Conservation (phyloP, 2,329 filamentous ascomycete genomes). For the Fusarium compactum region DNA sequence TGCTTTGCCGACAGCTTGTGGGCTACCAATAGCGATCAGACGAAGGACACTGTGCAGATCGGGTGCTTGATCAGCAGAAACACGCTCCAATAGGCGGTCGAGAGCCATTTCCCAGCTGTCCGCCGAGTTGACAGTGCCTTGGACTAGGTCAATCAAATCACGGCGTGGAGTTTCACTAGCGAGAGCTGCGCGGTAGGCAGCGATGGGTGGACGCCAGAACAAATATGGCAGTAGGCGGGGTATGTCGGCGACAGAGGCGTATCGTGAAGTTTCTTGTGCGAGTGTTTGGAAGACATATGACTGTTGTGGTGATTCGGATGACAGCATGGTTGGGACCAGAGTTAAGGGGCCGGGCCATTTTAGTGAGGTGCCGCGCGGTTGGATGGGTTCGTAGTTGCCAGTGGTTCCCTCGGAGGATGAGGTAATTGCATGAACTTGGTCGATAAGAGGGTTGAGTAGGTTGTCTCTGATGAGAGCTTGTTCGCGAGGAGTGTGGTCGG, state of each 20-base stretch:
- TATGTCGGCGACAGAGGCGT: slow-evolving; percentile 41
- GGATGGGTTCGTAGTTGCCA: slow-evolving; percentile 22
- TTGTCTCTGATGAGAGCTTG: slow-evolving; percentile 32
- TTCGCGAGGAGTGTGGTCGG: slow-evolving; percentile 41
- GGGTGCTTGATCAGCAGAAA: slow-evolving; percentile 31
- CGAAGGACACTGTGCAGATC: slow-evolving; percentile 49
- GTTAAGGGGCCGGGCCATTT: slow-evolving; percentile 44
- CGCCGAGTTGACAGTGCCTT: slow-evolving; percentile 36
- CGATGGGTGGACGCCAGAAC: slow-evolving; percentile 54
- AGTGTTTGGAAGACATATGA: slow-evolving; percentile 43
- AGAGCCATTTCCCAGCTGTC: slow-evolving; percentile 26
- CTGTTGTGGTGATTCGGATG: slow-evolving; percentile 19
- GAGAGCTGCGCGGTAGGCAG: slow-evolving; percentile 47
- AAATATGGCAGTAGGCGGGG: slow-evolving; percentile 53
- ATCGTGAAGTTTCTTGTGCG: slow-evolving; percentile 40
- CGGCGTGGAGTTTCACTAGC: slow-evolving; percentile 19
- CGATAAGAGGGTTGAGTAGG: slow-evolving; percentile 43
- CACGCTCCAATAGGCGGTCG: slow-evolving; percentile 32
- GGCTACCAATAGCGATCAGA: slow-evolving; percentile 49
- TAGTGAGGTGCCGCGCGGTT: slow-evolving; percentile 36
- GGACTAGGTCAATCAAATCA: slow-evolving; percentile 44
- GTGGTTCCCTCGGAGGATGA: slow-evolving; percentile 5
- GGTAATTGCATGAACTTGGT: slow-evolving; percentile 45
- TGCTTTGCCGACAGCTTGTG: slow-evolving; percentile 48
- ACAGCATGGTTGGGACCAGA: slow-evolving; percentile 46